Conservation (phyloP, 768 basidiomycete genomes). For the Sporobolomyces roseus region DNA sequence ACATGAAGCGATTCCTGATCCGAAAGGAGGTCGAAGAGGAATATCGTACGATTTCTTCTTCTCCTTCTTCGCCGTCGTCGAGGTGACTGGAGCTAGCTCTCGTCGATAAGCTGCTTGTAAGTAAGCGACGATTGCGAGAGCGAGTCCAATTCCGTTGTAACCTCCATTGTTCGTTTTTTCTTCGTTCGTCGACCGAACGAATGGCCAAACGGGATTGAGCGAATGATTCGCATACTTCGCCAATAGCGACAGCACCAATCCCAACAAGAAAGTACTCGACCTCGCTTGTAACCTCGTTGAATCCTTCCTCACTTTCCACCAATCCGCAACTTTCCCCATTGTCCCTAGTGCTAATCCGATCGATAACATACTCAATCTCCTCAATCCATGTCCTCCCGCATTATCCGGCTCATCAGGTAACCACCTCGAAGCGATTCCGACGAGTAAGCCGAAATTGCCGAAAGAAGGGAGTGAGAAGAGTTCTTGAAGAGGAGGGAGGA, state of each 20-base stretch:
- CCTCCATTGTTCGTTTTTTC: constrained; percentile 27
- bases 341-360: constrained; percentile 59
- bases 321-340: constrained; percentile 57
- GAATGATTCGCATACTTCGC: constrained; percentile 71
- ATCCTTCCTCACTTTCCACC: constrained; percentile 52
- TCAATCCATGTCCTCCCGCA: constrained; percentile 32
- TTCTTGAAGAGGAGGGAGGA: constrained; percentile 54
- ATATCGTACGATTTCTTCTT: neutral
- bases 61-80: no score
- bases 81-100: no score
- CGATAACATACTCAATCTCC: constrained; percentile 53
- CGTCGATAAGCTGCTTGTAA: neutral
- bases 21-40: neutral
- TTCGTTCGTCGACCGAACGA: constrained; percentile 8
- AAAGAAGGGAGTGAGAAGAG: constrained; percentile 56
- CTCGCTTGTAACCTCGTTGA: constrained; percentile 45
- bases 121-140: constrained; percentile 17
- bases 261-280: constrained; percentile 59
- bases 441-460: constrained; percentile 53
- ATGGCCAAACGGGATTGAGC: constrained; percentile 41
- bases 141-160: constrained; percentile 24
- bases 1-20: neutral
- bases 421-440: constrained; percentile 58
- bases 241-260: constrained; percentile 63
- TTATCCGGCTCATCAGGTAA: constrained; percentile 54